A percentile compares a stretch with the other conserved stretches of the same genome.
These are phyloP conservation scores for Colletotrichum karsti DNA, from an alignment of 2,329 filamentous ascomycete species.

Conservation along the genomic window DNA sequence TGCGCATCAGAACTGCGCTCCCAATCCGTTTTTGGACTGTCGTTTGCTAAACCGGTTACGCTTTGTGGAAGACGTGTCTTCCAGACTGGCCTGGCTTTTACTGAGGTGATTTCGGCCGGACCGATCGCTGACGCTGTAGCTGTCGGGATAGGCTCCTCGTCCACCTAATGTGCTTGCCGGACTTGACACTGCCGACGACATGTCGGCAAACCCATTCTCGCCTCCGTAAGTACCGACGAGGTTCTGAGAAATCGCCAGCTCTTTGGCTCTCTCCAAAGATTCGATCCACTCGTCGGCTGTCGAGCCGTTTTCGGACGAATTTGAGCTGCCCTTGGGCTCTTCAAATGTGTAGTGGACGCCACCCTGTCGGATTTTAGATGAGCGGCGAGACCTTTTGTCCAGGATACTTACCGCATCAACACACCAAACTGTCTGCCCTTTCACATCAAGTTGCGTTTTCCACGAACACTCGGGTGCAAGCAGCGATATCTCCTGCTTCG, in stretches of 20 bases:
- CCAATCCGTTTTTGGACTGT: slow-evolving; percentile 93
- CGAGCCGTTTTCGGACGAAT: slow-evolving; percentile 66
- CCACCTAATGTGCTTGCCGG: slow-evolving; percentile 78
- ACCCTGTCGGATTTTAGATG: slow-evolving; percentile 59
- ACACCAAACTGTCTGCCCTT: slow-evolving; percentile 87
- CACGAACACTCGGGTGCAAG: slow-evolving; percentile 79
- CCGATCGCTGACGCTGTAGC: slow-evolving; percentile 58
- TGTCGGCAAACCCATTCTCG: slow-evolving; percentile 73
- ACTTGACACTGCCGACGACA: slow-evolving; percentile 78
- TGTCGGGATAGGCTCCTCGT: slow-evolving; percentile 60
- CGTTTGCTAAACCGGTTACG: slow-evolving; percentile 85
- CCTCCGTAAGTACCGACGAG: slow-evolving; percentile 71
- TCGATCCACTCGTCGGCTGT: slow-evolving; percentile 94
- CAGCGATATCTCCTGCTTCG: slow-evolving; percentile 91
- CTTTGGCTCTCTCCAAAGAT: slow-evolving; percentile 83
- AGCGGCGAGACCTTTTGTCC: slow-evolving; percentile 21
- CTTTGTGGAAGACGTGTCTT: slow-evolving; percentile 56
- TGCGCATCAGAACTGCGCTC: slow-evolving; percentile 76
- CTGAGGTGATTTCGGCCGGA: slow-evolving; percentile 65
- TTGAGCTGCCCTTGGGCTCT: slow-evolving; percentile 77
- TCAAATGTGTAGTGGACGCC: slow-evolving; percentile 95
- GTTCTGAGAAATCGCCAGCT: slow-evolving; percentile 81
- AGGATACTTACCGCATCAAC: slow-evolving; percentile 83
- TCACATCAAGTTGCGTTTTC: slow-evolving; percentile 84
- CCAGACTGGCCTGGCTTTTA: slow-evolving; percentile 65